Conservation (phyloP, 108 stramenopile species). For the Discostella stelligeroides region DNA sequence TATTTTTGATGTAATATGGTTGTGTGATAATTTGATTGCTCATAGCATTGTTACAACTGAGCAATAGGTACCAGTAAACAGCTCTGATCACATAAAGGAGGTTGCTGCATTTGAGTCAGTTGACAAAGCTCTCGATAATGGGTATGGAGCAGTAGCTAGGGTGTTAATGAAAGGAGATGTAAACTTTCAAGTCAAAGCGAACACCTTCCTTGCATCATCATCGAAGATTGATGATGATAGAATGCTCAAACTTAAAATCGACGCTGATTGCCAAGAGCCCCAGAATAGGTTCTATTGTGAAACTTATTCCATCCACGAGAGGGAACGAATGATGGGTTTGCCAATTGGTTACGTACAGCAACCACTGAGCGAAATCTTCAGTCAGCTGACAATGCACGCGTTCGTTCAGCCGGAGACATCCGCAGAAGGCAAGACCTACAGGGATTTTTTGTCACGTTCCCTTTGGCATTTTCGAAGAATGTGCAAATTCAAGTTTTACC, state of each 20-base stretch:
- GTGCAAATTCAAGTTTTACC: conserved; percentile 25
- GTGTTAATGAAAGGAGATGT: background rate
- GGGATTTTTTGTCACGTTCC: conserved; percentile 18
- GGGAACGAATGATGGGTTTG: conserved; percentile 43
- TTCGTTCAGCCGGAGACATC: conserved; percentile 29
- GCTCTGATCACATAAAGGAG: conserved; percentile 7
- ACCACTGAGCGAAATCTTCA: conserved; percentile 14
- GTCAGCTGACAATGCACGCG: conserved; percentile 17
- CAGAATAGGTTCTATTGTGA: conserved; percentile 2
- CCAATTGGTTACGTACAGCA: conserved; percentile 29
- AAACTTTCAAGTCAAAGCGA: conserved; percentile 18
- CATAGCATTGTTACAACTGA: background rate
- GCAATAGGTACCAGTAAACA: conserved; percentile 18
- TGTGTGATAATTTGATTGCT: background rate
- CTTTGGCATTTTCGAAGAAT: conserved; percentile 32
- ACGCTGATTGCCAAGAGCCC: background rate
- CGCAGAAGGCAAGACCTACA: conserved; percentile 14
- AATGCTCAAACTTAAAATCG: conserved; percentile 14
- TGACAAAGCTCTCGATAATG: conserved; percentile 22
- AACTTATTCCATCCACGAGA: conserved; percentile 25
- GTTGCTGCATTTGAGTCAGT: conserved; percentile 16
- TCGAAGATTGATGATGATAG: conserved; percentile 28
- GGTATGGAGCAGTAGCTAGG: conserved; percentile 12
- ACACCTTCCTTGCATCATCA: conserved; percentile 34
- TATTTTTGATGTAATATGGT: background rate